Percentiles rank a stretch among this genome's conserved stretches.
Conservation (phyloP, 2,329 filamentous ascomycete species). For the Colletotrichum lupini region DNA sequence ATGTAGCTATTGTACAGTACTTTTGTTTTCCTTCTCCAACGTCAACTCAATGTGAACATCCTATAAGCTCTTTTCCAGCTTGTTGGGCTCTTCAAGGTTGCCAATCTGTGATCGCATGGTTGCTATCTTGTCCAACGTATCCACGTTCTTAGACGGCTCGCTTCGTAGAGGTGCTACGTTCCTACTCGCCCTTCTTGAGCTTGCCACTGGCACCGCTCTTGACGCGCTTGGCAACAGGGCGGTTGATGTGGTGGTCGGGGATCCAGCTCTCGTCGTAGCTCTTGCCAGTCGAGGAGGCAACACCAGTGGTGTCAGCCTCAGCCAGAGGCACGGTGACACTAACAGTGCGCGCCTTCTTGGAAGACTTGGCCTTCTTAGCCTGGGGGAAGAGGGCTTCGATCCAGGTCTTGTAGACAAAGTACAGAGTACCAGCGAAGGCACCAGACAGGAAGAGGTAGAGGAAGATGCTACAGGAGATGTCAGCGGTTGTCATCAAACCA, state of each 20-base stretch:
- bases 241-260: conserved; percentile 87
- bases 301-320: conserved; percentile 76
- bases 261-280: conserved; percentile 95
- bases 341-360: conserved; percentile 74
- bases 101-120: not conserved
- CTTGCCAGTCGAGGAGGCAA: conserved; percentile 75
- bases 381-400: conserved; percentile 96
- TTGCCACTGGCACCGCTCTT: conserved; percentile 67
- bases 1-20: conserved; percentile 31
- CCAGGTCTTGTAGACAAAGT: conserved; percentile 99
- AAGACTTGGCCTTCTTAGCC: conserved; percentile 74
- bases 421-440: conserved; percentile 82
- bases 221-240: conserved; percentile 77
- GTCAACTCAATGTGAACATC: not conserved
- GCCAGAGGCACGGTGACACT: conserved; percentile 72
- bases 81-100: not conserved
- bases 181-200: conserved; percentile 39
- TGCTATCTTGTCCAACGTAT: conserved; percentile 10
- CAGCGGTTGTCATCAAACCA: conserved; percentile 59
- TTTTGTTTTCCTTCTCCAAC: not conserved
- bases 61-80: not conserved
- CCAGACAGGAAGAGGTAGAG: conserved; percentile 91
- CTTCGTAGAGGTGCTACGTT: not conserved
- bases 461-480: conserved; percentile 78
- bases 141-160: conserved; percentile 6